Percentiles rank a stretch among this genome's conserved stretches.
phyloP scores from a whole-genome alignment of 2,329 filamentous ascomycete species.

The Xylaria sp. region DNA sequence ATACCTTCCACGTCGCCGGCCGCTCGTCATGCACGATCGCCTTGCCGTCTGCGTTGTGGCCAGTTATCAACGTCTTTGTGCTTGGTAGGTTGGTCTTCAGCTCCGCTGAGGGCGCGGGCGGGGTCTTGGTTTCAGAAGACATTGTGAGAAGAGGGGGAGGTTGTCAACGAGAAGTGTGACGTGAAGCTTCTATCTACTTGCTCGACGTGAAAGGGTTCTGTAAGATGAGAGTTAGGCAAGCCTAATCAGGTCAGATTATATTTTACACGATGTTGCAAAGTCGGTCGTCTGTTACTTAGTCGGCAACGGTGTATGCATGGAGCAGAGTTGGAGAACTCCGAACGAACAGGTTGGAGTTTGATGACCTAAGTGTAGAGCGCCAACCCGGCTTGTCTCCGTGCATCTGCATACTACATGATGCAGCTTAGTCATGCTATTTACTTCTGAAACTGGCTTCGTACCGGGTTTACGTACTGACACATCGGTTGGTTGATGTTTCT shows the following conservation, averaged over 20 bases:
- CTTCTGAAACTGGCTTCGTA: neutral
- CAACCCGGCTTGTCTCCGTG: neutral
- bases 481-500: neutral
- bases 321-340: slow-evolving; percentile 26
- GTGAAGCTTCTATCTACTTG: too few species aligned
- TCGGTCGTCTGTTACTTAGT: neutral
- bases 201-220: too few species aligned
- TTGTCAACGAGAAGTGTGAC: too few species aligned
- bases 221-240: neutral
- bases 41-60: slow-evolving; percentile 46
- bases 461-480: neutral
- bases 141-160: neutral
- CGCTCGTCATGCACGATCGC: slow-evolving; percentile 51
- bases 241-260: too few species aligned
- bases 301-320: neutral
- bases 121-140: slow-evolving; percentile 10
- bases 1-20: slow-evolving; percentile 46
- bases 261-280: neutral
- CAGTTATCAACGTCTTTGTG: slow-evolving; percentile 46
- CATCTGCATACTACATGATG: neutral
- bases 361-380: neutral
- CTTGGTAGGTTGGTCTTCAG: slow-evolving; percentile 22
- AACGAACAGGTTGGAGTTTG: neutral
- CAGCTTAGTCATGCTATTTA: neutral
- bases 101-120: slow-evolving; percentile 7